Evolutionary conservation across 345 rosid genomes (phyloP).

Genomic region (Eucalyptus marginata): DNA sequence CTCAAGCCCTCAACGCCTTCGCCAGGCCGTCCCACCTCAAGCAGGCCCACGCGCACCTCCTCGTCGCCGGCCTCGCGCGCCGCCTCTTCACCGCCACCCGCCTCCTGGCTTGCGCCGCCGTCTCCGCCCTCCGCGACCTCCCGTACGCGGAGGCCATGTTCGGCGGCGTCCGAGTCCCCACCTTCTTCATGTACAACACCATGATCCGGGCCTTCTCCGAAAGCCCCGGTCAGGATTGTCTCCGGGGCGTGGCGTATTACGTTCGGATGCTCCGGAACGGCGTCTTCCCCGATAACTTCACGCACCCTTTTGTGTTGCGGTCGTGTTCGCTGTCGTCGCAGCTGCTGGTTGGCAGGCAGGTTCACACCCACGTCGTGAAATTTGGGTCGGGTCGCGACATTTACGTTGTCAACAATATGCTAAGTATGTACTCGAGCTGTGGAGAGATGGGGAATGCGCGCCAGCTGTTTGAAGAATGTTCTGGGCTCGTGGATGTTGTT

Average conservation of each 20-base stretch:
- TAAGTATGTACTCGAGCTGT: not conserved
- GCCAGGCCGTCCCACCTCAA: not conserved
- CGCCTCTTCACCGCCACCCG: constrained; percentile 1
- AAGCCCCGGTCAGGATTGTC: not conserved
- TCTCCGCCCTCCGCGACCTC: not conserved
- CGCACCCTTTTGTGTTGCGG: not conserved
- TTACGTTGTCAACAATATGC: not conserved
- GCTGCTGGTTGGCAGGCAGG: not conserved
- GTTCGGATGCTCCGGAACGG: not conserved
- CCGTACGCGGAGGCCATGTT: not conserved
- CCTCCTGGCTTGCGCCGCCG: constrained; percentile 1
- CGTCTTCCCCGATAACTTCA: not conserved
- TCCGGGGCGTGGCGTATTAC: not conserved
- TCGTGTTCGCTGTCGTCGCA: not conserved
- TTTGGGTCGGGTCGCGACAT: not conserved
- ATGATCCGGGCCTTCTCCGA: not conserved
- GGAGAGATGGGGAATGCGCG: not conserved
- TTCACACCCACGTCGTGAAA: not conserved
- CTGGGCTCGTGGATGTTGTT: not conserved
- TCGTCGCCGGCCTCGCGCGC: not conserved
- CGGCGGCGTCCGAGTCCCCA: not conserved
- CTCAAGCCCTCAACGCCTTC: not conserved
- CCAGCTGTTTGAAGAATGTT: not conserved
- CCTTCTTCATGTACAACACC: constrained; percentile 2
- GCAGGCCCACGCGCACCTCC: constrained; percentile 1